Base-by-base conservation (phyloP, 371 early-diverging fungal species). In the Mucor lusitanicus region DNA sequence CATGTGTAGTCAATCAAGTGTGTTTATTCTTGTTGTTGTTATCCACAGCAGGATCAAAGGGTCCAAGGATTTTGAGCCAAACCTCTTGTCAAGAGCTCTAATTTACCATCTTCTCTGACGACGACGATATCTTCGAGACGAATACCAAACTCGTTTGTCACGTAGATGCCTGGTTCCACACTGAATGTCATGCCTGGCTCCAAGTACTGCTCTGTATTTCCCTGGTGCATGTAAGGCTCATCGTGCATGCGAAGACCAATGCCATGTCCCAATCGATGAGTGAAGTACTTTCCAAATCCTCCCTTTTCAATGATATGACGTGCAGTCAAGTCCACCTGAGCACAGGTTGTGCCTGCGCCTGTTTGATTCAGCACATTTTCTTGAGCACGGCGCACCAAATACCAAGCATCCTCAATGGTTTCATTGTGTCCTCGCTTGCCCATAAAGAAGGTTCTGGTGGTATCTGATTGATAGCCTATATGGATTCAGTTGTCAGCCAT, bases 261-360 rank as follows among this genome's bases (percentile, higher is more conserved):
- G 0, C 88, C 88, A 74, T 88, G 88, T 1, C 88, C 88, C 58
- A 86, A 40, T 3, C 87, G 81, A 68, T 88, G 88, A 3, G 84
- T 85, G 46, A 88, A 88, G 35, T 72, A 81, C 11, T 61, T 37
- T 3, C 83, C 87, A 58, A 79, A 84, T 0, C 84, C 82, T 30
- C 75, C 79, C 3, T 73, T 48, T 12, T 68, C 70, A 66, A 88
- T 85, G 44, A 81, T 56, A 25, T 66, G 33, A 6, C 87, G 79
- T 3, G 87, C 87, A 3, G 81, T 78, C 68, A 83, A 70, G 68
- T 88, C 88, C 3, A 88, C 78, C 44, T 85, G 69, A 15, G 83
- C 83, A 63, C 85, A 86, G 0, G 77, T 61, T 0, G 65, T 73
- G 11, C 79, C 79, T 2, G 73, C 63, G 0, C 56, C 71, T 1